Conservation (phyloP, 257 asterid species). For the Solanum pinnatisectum region DNA sequence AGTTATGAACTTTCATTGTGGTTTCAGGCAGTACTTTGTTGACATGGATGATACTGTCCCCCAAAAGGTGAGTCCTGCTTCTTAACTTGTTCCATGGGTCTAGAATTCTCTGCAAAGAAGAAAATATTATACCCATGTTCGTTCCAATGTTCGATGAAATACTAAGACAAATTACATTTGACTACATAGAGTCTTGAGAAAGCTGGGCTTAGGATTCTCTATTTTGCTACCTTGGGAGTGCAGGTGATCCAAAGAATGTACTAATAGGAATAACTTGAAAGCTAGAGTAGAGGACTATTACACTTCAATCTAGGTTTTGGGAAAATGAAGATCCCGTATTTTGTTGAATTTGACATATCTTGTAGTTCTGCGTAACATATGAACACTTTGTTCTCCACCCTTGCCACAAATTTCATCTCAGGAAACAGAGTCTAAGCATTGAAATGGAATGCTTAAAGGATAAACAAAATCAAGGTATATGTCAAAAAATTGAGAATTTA, state of each 20-base stretch:
- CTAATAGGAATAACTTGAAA: not conserved
- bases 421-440: not conserved
- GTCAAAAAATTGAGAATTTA: not conserved
- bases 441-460: not conserved
- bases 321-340: not conserved
- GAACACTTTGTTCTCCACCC: not conserved
- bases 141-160: not conserved
- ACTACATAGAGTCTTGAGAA: not conserved
- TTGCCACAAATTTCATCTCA: not conserved
- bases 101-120: not conserved
- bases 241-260: not conserved
- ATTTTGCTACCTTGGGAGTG: not conserved
- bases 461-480: not conserved
- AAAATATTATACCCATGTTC: not conserved
- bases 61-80: conserved; percentile 28
- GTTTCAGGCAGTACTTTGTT: conserved; percentile 47
- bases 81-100: conserved; percentile 1
- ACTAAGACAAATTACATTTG: not conserved
- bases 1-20: not conserved
- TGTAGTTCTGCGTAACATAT: not conserved
- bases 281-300: not conserved
- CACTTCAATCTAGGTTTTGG: not conserved
- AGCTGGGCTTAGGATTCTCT: not conserved
- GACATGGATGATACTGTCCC: conserved; percentile 45
- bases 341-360: not conserved